Percentiles rank a stretch among this genome's conserved stretches.
These are phyloP conservation scores for Aurantiochytrium sp. DNA, from an alignment of 108 stramenopile species.

Conservation along the genomic window DNA sequence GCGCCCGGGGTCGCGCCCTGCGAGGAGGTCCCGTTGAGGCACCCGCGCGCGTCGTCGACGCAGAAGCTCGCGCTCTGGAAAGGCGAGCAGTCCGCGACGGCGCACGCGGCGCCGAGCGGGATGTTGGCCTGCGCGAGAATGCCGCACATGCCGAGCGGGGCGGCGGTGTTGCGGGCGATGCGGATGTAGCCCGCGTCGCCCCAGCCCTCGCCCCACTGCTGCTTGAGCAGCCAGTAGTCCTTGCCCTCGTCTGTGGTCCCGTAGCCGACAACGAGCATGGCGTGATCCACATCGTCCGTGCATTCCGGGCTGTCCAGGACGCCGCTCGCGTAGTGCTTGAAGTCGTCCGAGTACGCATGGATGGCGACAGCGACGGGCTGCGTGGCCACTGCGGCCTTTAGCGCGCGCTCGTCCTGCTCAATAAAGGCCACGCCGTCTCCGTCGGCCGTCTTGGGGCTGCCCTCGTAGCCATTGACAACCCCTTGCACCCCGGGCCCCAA, in stretches of 20 bases:
- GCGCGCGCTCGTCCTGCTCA: constrained; percentile 58
- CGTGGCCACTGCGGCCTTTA: constrained; percentile 58
- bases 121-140: not conserved
- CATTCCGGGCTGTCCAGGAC: constrained; percentile 35
- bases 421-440: not conserved
- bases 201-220: constrained; percentile 81
- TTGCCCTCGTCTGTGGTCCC: constrained; percentile 67
- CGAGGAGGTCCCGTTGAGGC: not conserved
- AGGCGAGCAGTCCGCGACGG: not conserved
- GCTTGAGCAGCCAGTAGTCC: constrained; percentile 71
- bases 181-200: constrained; percentile 82
- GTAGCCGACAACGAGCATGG: constrained; percentile 88
- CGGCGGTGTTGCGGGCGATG: constrained; percentile 40
- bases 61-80: not conserved
- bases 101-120: not conserved
- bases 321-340: constrained; percentile 45
- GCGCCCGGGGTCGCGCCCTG: no score
- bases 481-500: constrained; percentile 65
- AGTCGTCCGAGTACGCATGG: constrained; percentile 36
- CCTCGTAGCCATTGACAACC: constrained; percentile 43
- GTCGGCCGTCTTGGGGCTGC: not conserved
- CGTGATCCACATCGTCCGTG: constrained; percentile 79
- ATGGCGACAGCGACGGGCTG: constrained; percentile 54
- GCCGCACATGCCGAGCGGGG: not conserved
- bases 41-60: not conserved